Conservation (phyloP, 768 basidiomycete genomes). For the Serendipita sp. region DNA sequence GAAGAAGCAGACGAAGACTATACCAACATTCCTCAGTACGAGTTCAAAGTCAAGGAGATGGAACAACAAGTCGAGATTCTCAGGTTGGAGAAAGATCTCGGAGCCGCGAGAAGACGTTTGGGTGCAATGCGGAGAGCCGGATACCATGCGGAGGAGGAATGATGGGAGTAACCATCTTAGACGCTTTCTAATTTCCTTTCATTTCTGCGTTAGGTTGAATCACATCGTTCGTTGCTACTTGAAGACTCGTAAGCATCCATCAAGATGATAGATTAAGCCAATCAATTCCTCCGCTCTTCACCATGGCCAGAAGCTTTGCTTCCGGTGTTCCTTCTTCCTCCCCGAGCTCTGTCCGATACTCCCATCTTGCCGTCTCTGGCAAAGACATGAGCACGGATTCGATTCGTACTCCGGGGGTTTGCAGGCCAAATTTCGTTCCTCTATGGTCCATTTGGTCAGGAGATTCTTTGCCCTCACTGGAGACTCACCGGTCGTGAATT, state of each 20-base stretch:
- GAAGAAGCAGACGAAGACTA: conserved; percentile 74
- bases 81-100: conserved; percentile 88
- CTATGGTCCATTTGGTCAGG: conserved; percentile 19
- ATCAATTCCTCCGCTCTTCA: conserved; percentile 24
- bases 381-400: conserved; percentile 86
- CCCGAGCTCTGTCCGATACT: conserved; percentile 71
- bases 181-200: not conserved
- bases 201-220: not conserved
- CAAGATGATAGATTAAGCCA: not conserved
- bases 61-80: conserved; percentile 99
- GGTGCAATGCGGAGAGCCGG: conserved; percentile 80
- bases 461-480: not conserved
- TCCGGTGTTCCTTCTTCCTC: conserved; percentile 47
- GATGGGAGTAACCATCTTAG: conserved; percentile 21
- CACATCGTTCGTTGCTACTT: too few relatives aligned
- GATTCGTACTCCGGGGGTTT: conserved; percentile 71
- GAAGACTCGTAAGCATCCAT: too few relatives aligned
- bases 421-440: conserved; percentile 75
- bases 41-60: conserved; percentile 97
- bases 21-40: conserved; percentile 80
- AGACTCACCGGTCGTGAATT: conserved; percentile 38
- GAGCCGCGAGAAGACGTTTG: conserved; percentile 65
- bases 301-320: conserved; percentile 40
- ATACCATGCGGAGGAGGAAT: conserved; percentile 77
- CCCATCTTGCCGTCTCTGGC: conserved; percentile 78